Percentiles rank a stretch among this genome's conserved stretches.
Conservation (phyloP, 225 moss, liverwort and hornwort species). For the Asterella californica region DNA sequence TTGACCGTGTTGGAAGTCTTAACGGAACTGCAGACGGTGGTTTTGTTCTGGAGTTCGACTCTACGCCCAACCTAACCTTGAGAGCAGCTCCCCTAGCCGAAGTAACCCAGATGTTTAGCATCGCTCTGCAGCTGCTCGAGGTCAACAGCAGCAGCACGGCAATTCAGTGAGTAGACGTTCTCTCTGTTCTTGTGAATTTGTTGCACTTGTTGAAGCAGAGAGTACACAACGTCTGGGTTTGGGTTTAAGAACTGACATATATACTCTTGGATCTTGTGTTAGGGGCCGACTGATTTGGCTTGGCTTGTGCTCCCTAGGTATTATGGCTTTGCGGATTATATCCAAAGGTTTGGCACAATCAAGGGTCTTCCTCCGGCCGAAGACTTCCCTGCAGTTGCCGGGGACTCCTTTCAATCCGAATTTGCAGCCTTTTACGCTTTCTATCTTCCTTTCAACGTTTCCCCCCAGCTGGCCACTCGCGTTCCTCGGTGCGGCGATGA, state of each 20-base stretch:
- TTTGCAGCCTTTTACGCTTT: constrained; percentile 37
- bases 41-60: constrained; percentile 13
- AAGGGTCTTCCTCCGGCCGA: constrained; percentile 26
- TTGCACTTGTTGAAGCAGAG: too few relatives aligned
- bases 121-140: constrained; percentile 32
- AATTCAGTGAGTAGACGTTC: constrained; percentile 18
- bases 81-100: constrained; percentile 14
- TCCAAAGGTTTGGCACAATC: constrained; percentile 33
- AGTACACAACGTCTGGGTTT: not conserved
- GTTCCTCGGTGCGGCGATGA: constrained; percentile 37
- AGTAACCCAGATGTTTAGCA: constrained; percentile 28
- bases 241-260: not conserved
- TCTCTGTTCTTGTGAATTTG: too few relatives aligned
- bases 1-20: constrained; percentile 18
- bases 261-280: not conserved
- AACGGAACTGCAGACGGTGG: not conserved
- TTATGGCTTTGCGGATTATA: constrained; percentile 20
- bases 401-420: constrained; percentile 14
- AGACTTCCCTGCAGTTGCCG: constrained; percentile 2
- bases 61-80: constrained; percentile 7
- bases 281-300: not conserved
- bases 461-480: constrained; percentile 35
- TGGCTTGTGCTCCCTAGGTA: not conserved
- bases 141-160: constrained; percentile 13
- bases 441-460: constrained; percentile 21